Evolutionary conservation across 192 early-diverging fungal genomes (phyloP), one percentile per base, ranked within the genome.

Genomic region (Dissophora globulifera): DNA sequence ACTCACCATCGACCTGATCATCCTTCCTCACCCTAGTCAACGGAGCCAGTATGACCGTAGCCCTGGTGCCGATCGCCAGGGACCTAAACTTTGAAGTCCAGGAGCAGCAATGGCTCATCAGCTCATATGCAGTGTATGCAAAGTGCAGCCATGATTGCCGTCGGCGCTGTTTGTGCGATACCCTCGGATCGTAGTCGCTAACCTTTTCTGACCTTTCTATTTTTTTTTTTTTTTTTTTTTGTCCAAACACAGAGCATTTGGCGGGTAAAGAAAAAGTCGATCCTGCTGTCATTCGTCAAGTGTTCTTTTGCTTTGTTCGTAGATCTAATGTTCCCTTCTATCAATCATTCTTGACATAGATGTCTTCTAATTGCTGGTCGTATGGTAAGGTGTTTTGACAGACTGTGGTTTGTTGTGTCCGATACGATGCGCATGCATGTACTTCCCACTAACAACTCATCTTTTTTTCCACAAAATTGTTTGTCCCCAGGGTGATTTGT

Each of bases 91-190:
- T 76, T 56, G 72, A 66, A 32, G 53, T 67, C 27, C 64, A 66
- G 20, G 58, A 76, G 25, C 72, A 76, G 35, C 72, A 76, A 25
- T 76, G 72, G 72, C 58, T 76, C 35, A 76, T 76, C 30, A 76
- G 72, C 47, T 65, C 72, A 19, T 76, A 76, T 53, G 72, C 72
- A 16, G 26, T 76, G 63, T 76, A 66, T 57, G 63, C 66, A 38
- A 38, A 38, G 38, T 16, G 22, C 17, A 26, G 41, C 38, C 50
- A 38, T 38, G 13, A 38, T 38, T 38, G 6, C 6, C 13, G 35
- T 38, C 13, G n/a, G 7, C 35, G 35, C 35, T 38, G 13, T 38
- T 38, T 38, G 7, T 13, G 35, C 13, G 35, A 38, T 13, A 38
- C 6, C 13, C 13, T 38, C 13, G 13, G 7, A 38, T 38, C 35